Conservation (phyloP, 371 early-diverging fungal genomes). For the Chytridiales sp. region DNA sequence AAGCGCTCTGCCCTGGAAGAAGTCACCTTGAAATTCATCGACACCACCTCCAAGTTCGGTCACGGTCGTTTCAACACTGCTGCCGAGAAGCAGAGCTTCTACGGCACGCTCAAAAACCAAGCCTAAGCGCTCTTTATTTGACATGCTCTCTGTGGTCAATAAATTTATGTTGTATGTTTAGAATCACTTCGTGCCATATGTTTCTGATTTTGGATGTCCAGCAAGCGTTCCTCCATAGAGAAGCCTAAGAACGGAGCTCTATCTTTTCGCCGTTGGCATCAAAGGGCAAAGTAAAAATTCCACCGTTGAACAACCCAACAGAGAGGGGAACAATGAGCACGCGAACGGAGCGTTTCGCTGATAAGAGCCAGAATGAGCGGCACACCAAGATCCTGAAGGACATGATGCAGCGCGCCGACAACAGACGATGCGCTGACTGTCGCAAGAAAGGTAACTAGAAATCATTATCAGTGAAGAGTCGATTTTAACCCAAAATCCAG, state of each 20-base stretch:
- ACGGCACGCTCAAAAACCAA: conserved; percentile 69
- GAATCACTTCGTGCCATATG: no score
- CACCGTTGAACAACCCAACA: no score
- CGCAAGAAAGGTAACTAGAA: conserved; percentile 64
- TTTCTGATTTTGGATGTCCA: no score
- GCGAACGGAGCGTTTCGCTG: conserved; percentile 67
- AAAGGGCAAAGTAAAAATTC: no score
- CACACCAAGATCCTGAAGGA: conserved; percentile 68
- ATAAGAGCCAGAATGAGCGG: conserved; percentile 71
- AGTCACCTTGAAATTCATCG: conserved; percentile 96
- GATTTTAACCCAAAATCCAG: conserved; percentile 49
- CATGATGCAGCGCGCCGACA: conserved; percentile 68
- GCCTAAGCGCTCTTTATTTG: no score
- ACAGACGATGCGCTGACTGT: conserved; percentile 81
- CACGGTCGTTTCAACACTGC: conserved; percentile 99
- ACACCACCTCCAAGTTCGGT: conserved; percentile 99
- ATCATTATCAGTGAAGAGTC: background rate
- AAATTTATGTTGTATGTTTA: no score
- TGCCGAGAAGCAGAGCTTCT: conserved; percentile 96
- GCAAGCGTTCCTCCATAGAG: no score
- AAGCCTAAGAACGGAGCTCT: no score
- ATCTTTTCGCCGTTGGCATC: no score
- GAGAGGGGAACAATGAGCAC: conserved; percentile 63
- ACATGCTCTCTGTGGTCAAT: no score
- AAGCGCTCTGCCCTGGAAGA: conserved; percentile 95